These are phyloP conservation scores for Chenopodium berlandieri DNA, from an alignment of 148 eudicot genomes.

Conservation along the genomic window DNA sequence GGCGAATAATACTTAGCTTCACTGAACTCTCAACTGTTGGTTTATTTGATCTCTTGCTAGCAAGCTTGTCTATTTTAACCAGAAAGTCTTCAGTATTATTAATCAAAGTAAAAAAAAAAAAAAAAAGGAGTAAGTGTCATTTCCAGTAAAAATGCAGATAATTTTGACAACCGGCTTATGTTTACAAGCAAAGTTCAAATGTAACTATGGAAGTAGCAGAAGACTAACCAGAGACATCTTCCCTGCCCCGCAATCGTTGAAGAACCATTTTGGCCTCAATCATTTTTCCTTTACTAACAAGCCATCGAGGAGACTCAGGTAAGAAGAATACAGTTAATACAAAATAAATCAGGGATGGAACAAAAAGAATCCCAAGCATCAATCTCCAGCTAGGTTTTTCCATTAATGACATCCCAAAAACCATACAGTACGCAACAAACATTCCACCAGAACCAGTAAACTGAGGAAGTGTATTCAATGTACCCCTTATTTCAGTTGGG, in stretches of 20 bases:
- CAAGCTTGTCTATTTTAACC: neutral
- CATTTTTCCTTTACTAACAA: conserved; percentile 73
- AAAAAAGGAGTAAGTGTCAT: neutral
- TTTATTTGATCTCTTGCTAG: neutral
- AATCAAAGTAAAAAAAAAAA: no score
- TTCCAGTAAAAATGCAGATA: neutral
- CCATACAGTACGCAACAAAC: conserved; percentile 62
- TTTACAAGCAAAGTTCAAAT: neutral
- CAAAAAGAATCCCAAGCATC: conserved; percentile 60
- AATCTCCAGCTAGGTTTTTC: conserved; percentile 61
- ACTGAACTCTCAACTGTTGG: neutral
- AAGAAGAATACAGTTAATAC: conserved; percentile 49
- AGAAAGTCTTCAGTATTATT: neutral
- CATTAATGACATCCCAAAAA: conserved; percentile 65
- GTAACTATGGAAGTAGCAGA: conserved; percentile 7
- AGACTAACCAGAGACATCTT: conserved; percentile 64
- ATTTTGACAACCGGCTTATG: neutral
- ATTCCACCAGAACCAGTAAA: conserved; percentile 59
- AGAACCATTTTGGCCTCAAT: conserved; percentile 63
- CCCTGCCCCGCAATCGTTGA: conserved; percentile 60
- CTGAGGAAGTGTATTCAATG: conserved; percentile 65
- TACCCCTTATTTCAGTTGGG: conserved; percentile 67
- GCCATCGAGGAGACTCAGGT: conserved; percentile 87
- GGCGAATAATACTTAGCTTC: neutral
- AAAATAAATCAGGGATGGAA: conserved; percentile 53